Evolutionary conservation across 176 grass and related monocot genomes (phyloP).

Genomic region (Paspalum notatum): DNA sequence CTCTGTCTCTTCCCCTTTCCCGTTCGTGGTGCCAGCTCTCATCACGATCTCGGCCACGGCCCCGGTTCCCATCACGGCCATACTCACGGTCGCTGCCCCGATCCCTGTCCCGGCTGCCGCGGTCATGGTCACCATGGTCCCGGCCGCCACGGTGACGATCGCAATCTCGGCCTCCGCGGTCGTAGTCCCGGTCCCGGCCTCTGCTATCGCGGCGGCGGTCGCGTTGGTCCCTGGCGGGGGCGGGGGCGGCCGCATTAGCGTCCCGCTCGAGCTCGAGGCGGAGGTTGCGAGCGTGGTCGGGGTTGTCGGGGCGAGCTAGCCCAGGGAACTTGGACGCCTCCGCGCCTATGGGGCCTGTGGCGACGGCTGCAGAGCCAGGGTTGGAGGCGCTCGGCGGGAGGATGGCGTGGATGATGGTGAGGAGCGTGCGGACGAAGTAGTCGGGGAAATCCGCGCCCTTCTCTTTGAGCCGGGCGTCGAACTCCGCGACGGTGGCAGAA

Average conservation of each 20-base stretch:
- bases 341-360: not conserved
- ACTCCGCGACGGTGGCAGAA: constrained; percentile 52
- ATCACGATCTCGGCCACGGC: constrained; percentile 37
- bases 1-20: constrained; percentile 40
- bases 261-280: constrained; percentile 80
- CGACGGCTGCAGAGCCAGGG: constrained; percentile 37
- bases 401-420: constrained; percentile 90
- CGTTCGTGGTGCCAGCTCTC: constrained; percentile 16
- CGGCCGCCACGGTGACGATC: constrained; percentile 23
- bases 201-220: constrained; percentile 35
- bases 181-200: constrained; percentile 34
- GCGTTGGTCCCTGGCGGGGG: not conserved
- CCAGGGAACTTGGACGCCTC: constrained; percentile 57
- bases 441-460: constrained; percentile 72
- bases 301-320: constrained; percentile 68
- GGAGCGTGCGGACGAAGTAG: constrained; percentile 78
- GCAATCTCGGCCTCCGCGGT: constrained; percentile 8
- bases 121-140: not conserved
- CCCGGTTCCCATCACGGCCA: constrained; percentile 30
- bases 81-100: not conserved
- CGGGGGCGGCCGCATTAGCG: constrained; percentile 24
- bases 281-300: constrained; percentile 62
- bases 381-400: constrained; percentile 55
- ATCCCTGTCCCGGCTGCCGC: constrained; percentile 31
- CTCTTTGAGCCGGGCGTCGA: constrained; percentile 70